phyloP scores from a whole-genome alignment of 139 green algal genomes.

The Chlorella sp. region DNA sequence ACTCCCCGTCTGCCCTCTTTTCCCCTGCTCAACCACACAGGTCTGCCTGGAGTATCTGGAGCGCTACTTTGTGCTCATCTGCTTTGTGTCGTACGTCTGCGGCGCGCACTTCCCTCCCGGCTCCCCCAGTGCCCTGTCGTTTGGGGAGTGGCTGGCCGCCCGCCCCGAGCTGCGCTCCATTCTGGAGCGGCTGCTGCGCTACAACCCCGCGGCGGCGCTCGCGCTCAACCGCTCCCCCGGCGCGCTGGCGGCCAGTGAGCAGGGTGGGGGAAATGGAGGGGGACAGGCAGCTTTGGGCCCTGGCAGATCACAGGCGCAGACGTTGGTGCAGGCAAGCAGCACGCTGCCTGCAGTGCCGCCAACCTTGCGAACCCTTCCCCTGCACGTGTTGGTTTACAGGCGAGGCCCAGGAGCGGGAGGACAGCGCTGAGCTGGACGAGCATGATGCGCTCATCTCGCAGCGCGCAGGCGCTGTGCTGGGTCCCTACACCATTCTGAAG shows the following conservation, averaged over 20 bases:
- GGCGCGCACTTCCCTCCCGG: constrained; percentile 66
- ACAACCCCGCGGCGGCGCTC: constrained; percentile 89
- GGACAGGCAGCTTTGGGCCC: not conserved
- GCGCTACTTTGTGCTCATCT: constrained; percentile 87
- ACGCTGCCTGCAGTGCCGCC: no score
- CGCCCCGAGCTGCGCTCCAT: constrained; percentile 81
- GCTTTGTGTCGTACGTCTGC: constrained; percentile 86
- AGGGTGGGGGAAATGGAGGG: not conserved
- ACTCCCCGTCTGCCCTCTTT: no score
- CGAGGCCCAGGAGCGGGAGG: constrained; percentile 22
- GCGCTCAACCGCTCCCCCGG: constrained; percentile 71
- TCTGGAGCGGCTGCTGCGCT: constrained; percentile 80
- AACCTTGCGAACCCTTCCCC: no score
- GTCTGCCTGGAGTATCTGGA: constrained; percentile 90
- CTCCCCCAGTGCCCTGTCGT: constrained; percentile 60
- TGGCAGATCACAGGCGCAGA: no score
- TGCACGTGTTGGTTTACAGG: no score
- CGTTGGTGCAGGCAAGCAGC: no score
- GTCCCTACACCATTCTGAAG: constrained; percentile 89
- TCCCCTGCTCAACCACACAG: no score
- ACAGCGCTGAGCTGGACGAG: constrained; percentile 27
- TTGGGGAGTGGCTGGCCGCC: constrained; percentile 75
- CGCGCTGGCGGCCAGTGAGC: constrained; percentile 26
- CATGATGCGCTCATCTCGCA: constrained; percentile 54
- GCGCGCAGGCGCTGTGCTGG: constrained; percentile 76